Evolutionary conservation across 2,329 filamentous ascomycete species (phyloP).

Genomic region (Phialocephala subalpina): DNA sequence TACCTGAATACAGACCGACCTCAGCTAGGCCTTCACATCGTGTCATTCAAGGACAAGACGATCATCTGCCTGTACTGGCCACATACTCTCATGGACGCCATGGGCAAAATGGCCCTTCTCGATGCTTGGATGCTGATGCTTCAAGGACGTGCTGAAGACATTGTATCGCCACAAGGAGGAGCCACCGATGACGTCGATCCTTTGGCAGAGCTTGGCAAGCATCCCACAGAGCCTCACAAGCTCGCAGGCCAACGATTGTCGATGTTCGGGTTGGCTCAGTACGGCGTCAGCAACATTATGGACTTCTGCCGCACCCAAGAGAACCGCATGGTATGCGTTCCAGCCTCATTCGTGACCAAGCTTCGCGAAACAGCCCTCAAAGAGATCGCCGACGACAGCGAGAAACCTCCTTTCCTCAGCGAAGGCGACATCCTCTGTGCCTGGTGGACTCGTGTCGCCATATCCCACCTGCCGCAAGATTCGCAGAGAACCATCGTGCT

Average conservation of each 20-base stretch:
- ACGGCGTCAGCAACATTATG: conserved; percentile 35
- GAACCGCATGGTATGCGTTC: conserved; percentile 49
- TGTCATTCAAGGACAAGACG: conserved; percentile 58
- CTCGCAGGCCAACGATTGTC: conserved; percentile 40
- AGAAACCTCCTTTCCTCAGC: conserved; percentile 49
- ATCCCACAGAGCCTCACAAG: conserved; percentile 40
- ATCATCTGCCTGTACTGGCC: conserved; percentile 55
- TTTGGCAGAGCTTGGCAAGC: conserved; percentile 40
- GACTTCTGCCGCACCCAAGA: conserved; percentile 41
- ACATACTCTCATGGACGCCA: conserved; percentile 57
- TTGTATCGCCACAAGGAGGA: conserved; percentile 46
- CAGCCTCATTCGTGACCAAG: conserved; percentile 41
- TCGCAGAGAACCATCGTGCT: conserved; percentile 44
- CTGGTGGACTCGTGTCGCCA: conserved; percentile 48
- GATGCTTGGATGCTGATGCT: conserved; percentile 56
- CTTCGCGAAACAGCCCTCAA: conserved; percentile 44
- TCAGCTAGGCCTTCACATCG: conserved; percentile 56
- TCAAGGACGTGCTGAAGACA: conserved; percentile 50
- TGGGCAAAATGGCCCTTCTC: conserved; percentile 52
- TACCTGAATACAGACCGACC: conserved; percentile 52
- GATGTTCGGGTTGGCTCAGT: conserved; percentile 43
- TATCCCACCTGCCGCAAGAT: conserved; percentile 28
- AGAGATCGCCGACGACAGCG: not conserved
- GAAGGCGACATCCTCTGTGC: conserved; percentile 55
- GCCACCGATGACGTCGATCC: conserved; percentile 48